Evolutionary conservation across 306 rosid species (phyloP).

Genomic region (Cotoneaster glaucophyllus): DNA sequence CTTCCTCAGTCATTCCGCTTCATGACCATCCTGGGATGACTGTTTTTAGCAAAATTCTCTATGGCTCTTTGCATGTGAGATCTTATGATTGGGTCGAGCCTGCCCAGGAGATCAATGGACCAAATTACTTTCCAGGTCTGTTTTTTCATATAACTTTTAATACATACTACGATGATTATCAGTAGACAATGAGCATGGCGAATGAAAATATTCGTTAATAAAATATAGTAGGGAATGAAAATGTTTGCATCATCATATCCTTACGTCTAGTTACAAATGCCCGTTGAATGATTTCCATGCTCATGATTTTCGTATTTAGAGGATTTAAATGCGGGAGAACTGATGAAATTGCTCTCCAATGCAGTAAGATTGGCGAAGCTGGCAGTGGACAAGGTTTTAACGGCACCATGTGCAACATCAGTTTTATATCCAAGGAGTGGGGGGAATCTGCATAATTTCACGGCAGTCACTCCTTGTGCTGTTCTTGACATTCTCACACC

Average conservation of each 20-base stretch:
- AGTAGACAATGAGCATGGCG: background rate
- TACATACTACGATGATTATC: background rate
- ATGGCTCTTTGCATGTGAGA: conserved; percentile 92
- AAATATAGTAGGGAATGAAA: background rate
- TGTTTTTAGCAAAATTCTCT: conserved; percentile 87
- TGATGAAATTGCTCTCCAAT: background rate
- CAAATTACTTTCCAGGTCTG: conserved; percentile 50
- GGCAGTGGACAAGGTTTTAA: conserved; percentile 63
- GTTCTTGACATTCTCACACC: conserved; percentile 84
- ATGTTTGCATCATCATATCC: background rate
- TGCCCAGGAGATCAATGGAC: conserved; percentile 54
- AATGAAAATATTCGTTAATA: too few relatives aligned
- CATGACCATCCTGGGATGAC: conserved; percentile 99
- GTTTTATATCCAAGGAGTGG: conserved; percentile 71
- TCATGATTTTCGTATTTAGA: background rate
- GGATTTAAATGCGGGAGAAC: background rate
- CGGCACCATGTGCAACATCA: conserved; percentile 65
- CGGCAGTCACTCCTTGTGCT: conserved; percentile 84
- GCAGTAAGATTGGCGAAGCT: conserved; percentile 79
- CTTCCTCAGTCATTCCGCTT: conserved; percentile 83
- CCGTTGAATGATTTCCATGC: background rate
- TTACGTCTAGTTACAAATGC: background rate
- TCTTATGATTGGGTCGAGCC: conserved; percentile 98
- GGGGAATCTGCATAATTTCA: conserved; percentile 88
- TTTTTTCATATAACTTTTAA: conserved; percentile 11